These are phyloP conservation scores for Xerophyta viscosa DNA, from an alignment of 106 monocot genomes.

Conservation along the genomic window DNA sequence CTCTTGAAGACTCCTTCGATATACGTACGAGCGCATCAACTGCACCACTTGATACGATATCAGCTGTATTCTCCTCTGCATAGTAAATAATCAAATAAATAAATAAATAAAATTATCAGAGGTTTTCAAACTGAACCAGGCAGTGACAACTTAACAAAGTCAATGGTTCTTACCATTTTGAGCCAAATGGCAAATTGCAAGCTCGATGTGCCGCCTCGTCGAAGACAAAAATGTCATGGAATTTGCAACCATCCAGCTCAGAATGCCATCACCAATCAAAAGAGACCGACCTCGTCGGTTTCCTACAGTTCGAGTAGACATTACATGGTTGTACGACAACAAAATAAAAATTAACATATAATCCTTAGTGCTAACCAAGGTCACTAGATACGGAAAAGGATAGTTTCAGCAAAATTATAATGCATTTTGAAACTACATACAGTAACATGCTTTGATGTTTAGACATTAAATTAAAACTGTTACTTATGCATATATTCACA, in stretches of 20 bases:
- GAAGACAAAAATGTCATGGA: slow-evolving; percentile 30
- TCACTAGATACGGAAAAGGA: too few species aligned
- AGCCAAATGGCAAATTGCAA: slow-evolving; percentile 84
- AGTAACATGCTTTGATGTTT: too few species aligned
- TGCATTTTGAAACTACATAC: too few species aligned
- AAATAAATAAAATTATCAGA: too few species aligned
- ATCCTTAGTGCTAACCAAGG: too few species aligned
- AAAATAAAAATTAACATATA: background rate
- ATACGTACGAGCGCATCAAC: slow-evolving; percentile 46
- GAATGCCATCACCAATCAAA: slow-evolving; percentile 65
- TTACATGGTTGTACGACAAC: background rate
- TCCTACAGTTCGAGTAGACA: slow-evolving; percentile 22
- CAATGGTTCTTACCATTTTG: slow-evolving; percentile 87
- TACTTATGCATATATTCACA: too few species aligned
- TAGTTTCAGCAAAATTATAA: too few species aligned
- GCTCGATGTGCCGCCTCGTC: slow-evolving; percentile 65
- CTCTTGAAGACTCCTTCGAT: slow-evolving; percentile 57
- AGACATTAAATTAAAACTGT: too few species aligned
- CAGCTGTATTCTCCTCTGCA: slow-evolving; percentile 43
- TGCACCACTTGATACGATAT: slow-evolving; percentile 46
- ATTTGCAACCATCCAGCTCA: slow-evolving; percentile 50
- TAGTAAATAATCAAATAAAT: background rate
- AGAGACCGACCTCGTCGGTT: slow-evolving; percentile 66
- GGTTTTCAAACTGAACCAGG: too few species aligned
- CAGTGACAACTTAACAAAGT: too few species aligned